phyloP scores from a whole-genome alignment of 2,329 filamentous ascomycete species.

The Nemania abortiva region DNA sequence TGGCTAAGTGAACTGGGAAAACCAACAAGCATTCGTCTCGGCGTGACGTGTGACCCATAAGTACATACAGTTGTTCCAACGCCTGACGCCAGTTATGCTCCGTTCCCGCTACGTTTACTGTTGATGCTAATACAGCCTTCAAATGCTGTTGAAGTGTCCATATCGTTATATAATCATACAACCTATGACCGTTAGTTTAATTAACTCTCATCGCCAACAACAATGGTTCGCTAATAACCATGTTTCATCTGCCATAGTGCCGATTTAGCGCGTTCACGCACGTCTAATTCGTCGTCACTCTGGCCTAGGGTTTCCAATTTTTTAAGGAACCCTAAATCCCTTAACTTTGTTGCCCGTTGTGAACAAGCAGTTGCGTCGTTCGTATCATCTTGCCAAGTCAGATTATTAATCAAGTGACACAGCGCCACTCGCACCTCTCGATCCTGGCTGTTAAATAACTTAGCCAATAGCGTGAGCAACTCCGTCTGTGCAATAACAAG shows the following conservation, averaged over 20 bases:
- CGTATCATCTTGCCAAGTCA: slow-evolving; percentile 84
- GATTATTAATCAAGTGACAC: slow-evolving; percentile 86
- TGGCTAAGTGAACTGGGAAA: background rate
- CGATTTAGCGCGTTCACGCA: slow-evolving; percentile 84
- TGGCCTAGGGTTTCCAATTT: slow-evolving; percentile 72
- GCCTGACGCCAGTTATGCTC: slow-evolving; percentile 34
- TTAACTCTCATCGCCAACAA: background rate
- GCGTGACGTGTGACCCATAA: slow-evolving; percentile 2
- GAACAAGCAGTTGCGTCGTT: slow-evolving; percentile 73
- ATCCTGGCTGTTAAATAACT: slow-evolving; percentile 79
- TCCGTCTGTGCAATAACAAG: slow-evolving; percentile 81
- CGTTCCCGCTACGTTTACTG: slow-evolving; percentile 25
- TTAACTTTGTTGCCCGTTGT: slow-evolving; percentile 76
- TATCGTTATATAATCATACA: slow-evolving; percentile 21
- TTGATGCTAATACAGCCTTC: slow-evolving; percentile 32
- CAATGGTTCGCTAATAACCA: slow-evolving; percentile 41
- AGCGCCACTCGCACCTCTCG: slow-evolving; percentile 81
- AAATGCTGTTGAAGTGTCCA: slow-evolving; percentile 24
- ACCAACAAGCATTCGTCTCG: background rate
- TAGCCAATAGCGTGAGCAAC: slow-evolving; percentile 77
- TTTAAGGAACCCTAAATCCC: slow-evolving; percentile 76
- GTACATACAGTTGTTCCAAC: slow-evolving; percentile 20
- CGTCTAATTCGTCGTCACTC: slow-evolving; percentile 81
- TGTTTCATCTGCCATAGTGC: slow-evolving; percentile 78
- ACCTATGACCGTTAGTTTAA: slow-evolving; percentile 16